A percentile compares a stretch with the other conserved stretches of the same genome.
Evolutionary conservation across 2,329 filamentous ascomycete genomes (phyloP).

Genomic region (Capronia epimyces): DNA sequence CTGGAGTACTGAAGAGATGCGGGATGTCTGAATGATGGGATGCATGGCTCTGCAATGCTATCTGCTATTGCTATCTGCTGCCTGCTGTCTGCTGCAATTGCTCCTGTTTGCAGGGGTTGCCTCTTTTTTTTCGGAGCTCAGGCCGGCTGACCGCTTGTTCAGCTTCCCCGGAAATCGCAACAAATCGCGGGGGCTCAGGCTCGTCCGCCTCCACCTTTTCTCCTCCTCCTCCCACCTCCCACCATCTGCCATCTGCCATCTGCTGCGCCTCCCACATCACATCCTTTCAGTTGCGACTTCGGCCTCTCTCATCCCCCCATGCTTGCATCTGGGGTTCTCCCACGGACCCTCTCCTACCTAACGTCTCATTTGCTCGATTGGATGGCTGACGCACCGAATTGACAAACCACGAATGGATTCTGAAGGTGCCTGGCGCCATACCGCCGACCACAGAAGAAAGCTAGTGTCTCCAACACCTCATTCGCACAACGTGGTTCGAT

Average conservation of each 20-base stretch:
- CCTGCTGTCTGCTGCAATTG: slow-evolving; percentile 6
- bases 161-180: no score
- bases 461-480: background rate
- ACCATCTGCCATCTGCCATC: background rate
- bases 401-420: background rate
- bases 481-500: slow-evolving; percentile 8
- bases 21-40: background rate
- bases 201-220: background rate
- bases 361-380: background rate
- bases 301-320: slow-evolving; percentile 1
- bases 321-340: no score
- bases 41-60: background rate
- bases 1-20: slow-evolving; percentile 45
- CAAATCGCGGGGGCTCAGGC: background rate
- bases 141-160: background rate
- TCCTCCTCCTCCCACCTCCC: background rate
- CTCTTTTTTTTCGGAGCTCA: background rate
- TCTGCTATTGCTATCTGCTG: background rate
- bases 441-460: background rate
- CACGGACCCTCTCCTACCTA: background rate
- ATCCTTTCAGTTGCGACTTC: slow-evolving; percentile 7
- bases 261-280: background rate
- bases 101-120: slow-evolving; percentile 7
- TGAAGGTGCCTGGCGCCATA: background rate
- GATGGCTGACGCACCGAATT: background rate